Base-by-base conservation (phyloP, 2,329 filamentous ascomycete species). In the Colletotrichum liaoningense region DNA sequence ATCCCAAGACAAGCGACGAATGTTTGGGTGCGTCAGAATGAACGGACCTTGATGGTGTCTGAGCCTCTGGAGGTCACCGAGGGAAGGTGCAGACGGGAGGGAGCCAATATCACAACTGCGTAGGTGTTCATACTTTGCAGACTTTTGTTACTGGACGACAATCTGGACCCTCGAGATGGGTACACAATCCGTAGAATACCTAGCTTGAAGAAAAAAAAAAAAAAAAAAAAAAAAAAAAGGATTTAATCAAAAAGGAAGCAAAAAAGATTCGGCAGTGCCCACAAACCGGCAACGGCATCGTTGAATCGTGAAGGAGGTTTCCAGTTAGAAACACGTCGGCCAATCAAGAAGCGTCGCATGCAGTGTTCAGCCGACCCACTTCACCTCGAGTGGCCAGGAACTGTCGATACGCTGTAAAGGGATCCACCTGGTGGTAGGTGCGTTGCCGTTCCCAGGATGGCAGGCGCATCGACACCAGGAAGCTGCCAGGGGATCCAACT, bases 401-500 rank as follows among this genome's bases (percentile, higher is more conserved):
- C 30, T 22, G 42, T 16, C 24, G 46, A 19, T 60, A 46, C 42
- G 5, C 49, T 19, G 16, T 38, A 4, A 22, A 4, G n/a, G 46
- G 12, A n/a, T 16, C 60, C 67, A 62, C 46, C 22, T 14, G 5
- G 11, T 73, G 70, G 70, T 24, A 67, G 35, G 60, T 65, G 70
- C 70, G 12, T 9, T 60, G 22, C 67, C 46, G 55, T 73, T 70
- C 38, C 55, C 66, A 65, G 54, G 42, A 56, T 56, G 54, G 24
- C 54, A 64, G 69, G 65, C 65, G 65, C 69, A 69, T 72, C 69
- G 69, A 59, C 65, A 35, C 69, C 58, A 63, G 64, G 69, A 72
- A 63, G 64, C 52, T 54, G 35, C 64, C 46, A 69, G 66, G 52
- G 57, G 38, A 35, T 14, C 16, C 4, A 14, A 12, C 26, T 52